Evolutionary conservation across 148 eudicot genomes (phyloP), one percentile per base, ranked within the genome.

Genomic region (Linanthus parryae): DNA sequence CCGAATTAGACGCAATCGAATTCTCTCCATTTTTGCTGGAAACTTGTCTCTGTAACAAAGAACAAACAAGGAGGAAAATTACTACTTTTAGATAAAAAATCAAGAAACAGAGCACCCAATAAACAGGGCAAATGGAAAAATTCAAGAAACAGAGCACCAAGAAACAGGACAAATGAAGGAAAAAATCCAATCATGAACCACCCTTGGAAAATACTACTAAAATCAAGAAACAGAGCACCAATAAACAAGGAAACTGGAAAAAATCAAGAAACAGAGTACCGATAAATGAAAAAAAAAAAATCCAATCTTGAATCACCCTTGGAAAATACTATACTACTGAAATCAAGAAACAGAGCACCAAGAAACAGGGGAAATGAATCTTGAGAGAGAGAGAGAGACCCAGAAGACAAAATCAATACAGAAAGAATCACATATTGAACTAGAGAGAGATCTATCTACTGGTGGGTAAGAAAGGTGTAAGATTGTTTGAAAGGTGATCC

Each of bases 1-100:
- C 50, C 50, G 63, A 41, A 56, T 45, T 53, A 31, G 52, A 43
- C 18, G 44, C 38, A 0, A 28, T 14, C 3, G 50, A 34, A 29
- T 56, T 56, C n/a, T 30, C 36, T 19, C 25, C 12, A 7, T 42
- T 7, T 26, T 27, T 40, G 58, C 35, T 54, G 35, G 35, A 39
- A 54, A 14, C 58, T 25, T 5, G 23, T 36, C 40, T 13, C 57
- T 52, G n/a, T 9, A 2, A 24, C 9, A 21, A 14, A 21, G 7
- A 1, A 3, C 23, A 24, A 45, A 23, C 12, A 12, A 3, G 25
- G 16, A 24, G 15, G 14, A 4, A 12, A 40, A 8, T 9, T 9
- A 10, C 5, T 23, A 15, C 16, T 4, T 3, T 8, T 29, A 52
- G 11, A 34, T 7, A 7, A 24, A 7, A 14, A 21, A 31, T 6